Conservation (phyloP, 768 basidiomycete species). For the Rhizopogon vulgaris region DNA sequence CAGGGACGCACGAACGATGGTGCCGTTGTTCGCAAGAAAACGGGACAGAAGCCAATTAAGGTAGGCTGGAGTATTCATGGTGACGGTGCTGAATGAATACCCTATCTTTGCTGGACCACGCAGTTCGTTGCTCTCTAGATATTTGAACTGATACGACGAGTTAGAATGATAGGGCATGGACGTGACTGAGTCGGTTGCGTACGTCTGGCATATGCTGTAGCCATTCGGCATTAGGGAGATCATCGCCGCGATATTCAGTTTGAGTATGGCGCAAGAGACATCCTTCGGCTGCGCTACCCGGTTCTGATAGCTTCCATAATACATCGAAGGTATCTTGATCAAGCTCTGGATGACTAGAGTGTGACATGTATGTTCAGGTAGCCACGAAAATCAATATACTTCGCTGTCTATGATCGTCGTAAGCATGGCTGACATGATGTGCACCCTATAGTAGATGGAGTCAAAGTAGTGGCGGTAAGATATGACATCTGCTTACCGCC, state of each 20-base stretch:
- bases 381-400: constrained; percentile 30
- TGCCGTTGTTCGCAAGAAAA: constrained; percentile 58
- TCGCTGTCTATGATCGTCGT: constrained; percentile 46
- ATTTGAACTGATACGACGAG: constrained; percentile 22
- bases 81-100: constrained; percentile 57
- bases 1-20: constrained; percentile 48
- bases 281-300: constrained; percentile 46
- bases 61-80: constrained; percentile 61
- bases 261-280: constrained; percentile 62
- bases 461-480: neutral
- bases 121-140: constrained; percentile 35
- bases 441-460: constrained; percentile 51
- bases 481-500: constrained; percentile 49
- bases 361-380: neutral
- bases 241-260: constrained; percentile 49
- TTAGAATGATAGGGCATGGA: constrained; percentile 1
- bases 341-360: constrained; percentile 36
- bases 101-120: constrained; percentile 38
- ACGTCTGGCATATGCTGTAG: constrained; percentile 53
- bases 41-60: constrained; percentile 56
- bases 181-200: constrained; percentile 14
- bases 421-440: constrained; percentile 63
- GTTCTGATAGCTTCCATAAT: constrained; percentile 69
- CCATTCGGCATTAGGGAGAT: constrained; percentile 23
- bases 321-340: constrained; percentile 69